Evolutionary conservation across 352 stramenopile genomes (phyloP).

Genomic region (Phytophthora macrochlamydospora): DNA sequence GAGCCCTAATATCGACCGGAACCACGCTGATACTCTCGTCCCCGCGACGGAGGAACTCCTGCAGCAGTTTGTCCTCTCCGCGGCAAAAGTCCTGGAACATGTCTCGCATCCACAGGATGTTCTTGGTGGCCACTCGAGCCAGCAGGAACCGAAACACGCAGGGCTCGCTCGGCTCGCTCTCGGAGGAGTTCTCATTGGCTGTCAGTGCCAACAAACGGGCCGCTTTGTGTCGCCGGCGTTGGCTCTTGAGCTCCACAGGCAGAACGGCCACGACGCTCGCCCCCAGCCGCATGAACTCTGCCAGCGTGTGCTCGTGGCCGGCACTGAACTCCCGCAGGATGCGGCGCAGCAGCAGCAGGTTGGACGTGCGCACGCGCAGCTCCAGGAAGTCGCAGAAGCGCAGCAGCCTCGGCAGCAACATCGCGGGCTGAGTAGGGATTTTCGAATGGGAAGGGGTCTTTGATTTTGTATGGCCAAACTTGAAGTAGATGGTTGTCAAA

Average conservation of each 20-base stretch:
- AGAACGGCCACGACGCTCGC: slow-evolving; percentile 38
- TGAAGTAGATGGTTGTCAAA: background rate
- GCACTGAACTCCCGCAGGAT: slow-evolving; percentile 34
- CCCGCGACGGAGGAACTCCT: slow-evolving; percentile 26
- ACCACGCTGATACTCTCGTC: slow-evolving; percentile 33
- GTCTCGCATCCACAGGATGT: slow-evolving; percentile 38
- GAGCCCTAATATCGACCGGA: slow-evolving; percentile 27
- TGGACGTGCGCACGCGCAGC: slow-evolving; percentile 32
- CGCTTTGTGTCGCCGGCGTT: slow-evolving; percentile 10
- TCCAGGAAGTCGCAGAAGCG: slow-evolving; percentile 45
- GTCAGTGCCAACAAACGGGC: slow-evolving; percentile 14
- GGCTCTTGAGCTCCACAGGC: slow-evolving; percentile 19
- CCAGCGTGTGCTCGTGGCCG: slow-evolving; percentile 32
- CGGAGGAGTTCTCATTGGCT: background rate
- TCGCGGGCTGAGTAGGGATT: background rate
- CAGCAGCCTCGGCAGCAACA: slow-evolving; percentile 10
- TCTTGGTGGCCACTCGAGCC: slow-evolving; percentile 40
- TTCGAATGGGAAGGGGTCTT: background rate
- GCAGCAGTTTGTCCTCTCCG: slow-evolving; percentile 23
- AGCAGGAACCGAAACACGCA: slow-evolving; percentile 31
- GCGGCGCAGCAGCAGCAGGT: slow-evolving; percentile 30
- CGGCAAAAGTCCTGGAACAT: slow-evolving; percentile 40
- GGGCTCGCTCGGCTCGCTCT: background rate
- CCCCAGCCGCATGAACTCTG: slow-evolving; percentile 39
- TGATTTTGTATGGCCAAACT: background rate